A percentile compares a stretch with the other conserved stretches of the same genome.
Evolutionary conservation across 139 green algal species (phyloP).

Genomic region (Astrephomene gubernaculifera): DNA sequence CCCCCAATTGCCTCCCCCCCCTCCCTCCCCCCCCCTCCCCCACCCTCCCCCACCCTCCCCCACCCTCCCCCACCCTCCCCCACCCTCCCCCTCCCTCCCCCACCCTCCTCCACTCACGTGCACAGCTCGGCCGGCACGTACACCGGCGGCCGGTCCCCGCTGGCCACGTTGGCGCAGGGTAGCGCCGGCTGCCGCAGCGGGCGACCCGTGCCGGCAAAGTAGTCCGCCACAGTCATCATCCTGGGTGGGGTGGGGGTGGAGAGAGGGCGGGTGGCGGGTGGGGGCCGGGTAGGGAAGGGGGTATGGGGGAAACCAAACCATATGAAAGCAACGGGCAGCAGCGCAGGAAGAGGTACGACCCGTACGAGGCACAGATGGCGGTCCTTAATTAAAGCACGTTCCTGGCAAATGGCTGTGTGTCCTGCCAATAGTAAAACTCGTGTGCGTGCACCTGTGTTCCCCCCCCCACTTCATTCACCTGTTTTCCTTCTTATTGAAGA

Average conservation of each 20-base stretch:
- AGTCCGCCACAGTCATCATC: conserved; percentile 67
- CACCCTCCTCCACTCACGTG: conserved; percentile 47
- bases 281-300: too few species aligned
- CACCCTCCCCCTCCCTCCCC: neutral
- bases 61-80: neutral
- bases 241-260: neutral
- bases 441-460: neutral
- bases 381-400: too few species aligned
- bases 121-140: conserved; percentile 74
- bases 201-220: conserved; percentile 60
- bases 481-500: conserved; percentile 61
- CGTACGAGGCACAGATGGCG: too few species aligned
- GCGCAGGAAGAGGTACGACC: too few species aligned
- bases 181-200: conserved; percentile 54
- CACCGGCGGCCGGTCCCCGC: conserved; percentile 39
- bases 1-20: too few species aligned
- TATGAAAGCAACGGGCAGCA: too few species aligned
- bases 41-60: neutral
- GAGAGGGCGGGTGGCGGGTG: too few species aligned
- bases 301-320: too few species aligned
- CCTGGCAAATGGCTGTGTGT: too few species aligned
- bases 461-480: neutral
- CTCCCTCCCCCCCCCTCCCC: neutral
- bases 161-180: conserved; percentile 70
- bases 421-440: too few species aligned